Evolutionary conservation across 202 grass and related monocot genomes (phyloP), one percentile per base, ranked within the genome.

Genomic region (Saccharum hybrid): DNA sequence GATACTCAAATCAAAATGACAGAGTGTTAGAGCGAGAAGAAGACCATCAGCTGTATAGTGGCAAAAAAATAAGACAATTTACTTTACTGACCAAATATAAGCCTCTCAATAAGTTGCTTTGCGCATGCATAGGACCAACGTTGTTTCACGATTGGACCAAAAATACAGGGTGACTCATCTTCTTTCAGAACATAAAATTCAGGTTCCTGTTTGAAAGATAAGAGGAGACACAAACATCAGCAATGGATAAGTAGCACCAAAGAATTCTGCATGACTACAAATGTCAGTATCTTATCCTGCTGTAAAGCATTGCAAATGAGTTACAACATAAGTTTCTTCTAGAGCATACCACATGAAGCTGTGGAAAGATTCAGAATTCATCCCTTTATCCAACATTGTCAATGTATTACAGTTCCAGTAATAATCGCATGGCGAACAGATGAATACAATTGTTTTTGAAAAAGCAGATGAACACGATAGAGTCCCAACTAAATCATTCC

Each of bases 21-120:
- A 45, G 16, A 73, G 12, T 4, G n/a, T 85, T 85, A 90, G 31
- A 65, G 70, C 30, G 34, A 72, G 33, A 88, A 49, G 62, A 64
- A 39, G n/a, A 75, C 39, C 63, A 54, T 76, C 8, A 81, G 19
- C 31, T 72, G 18, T 23, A 31, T 42, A 65, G 61, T 73, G 51
- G 61, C 59, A 80, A 26, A 76, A 79, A 66, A 79, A 67, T 16
- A 62, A 34, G 8, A 36, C 10, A 74, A 59, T 8, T 19, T 12
- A 88, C 18, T 73, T 43, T 31, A 78, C 84, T 64, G 40, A 95
- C 95, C 95, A 81, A 94, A 98, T 78, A 98, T 69, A 84, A 98
- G 92, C 87, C 95, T 98, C 82, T 98, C 95, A 36, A 95, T 95
- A 70, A 98, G 92, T 86, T 98, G 92, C 74, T 98, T 98, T 28